Evolutionary conservation across 2,329 filamentous ascomycete species (phyloP), one percentile per base, ranked within the genome.

Genomic region (Cladobotryum protrusum): DNA sequence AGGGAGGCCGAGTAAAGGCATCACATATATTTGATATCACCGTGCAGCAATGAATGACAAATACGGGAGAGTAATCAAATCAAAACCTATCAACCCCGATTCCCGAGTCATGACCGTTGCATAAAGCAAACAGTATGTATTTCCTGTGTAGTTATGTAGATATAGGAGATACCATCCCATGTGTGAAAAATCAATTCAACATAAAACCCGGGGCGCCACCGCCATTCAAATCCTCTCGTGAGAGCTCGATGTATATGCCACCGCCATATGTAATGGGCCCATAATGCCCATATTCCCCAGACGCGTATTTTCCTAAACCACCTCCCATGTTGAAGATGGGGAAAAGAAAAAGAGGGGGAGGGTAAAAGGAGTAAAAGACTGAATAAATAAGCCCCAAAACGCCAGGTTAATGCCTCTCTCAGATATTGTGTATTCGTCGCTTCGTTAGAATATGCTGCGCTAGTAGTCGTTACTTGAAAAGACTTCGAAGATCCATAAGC

Each of bases 401-500:
- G 32, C 44, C 29, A 35, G 29, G 17, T 29, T 19, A 37, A 18
- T 18, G 37, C 20, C 34, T 51, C 18, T 14, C 24, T n/a, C 45
- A 15, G 13, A 44, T 32, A 34, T 45, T 3, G 13, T 11, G 6
- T 20, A n/a, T 6, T 39, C 17, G 15, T 41, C 37, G 15, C 37
- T 8, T 18, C n/a, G 32, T 45, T 9, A 20, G 40, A 32, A 34
- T 29, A 35, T 47, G 47, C 24, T 29, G 41, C 41, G 37, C 37
- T 19, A 39, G 12, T 35, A 45, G 17, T 47, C 33, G 34, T 52
- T 62, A 79, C 63, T 74, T 77, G 66, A 83, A 83, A 33, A 83
- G 72, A 57, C 76, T 79, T 45, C 77, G 74, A 51, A 83, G 62
- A 54, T 82, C 79, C 71, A 76, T 72, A 49, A 80, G 70, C 57